Evolutionary conservation across 192 early-diverging fungal genomes (phyloP).

Genomic region (Gonapodya sp.): DNA sequence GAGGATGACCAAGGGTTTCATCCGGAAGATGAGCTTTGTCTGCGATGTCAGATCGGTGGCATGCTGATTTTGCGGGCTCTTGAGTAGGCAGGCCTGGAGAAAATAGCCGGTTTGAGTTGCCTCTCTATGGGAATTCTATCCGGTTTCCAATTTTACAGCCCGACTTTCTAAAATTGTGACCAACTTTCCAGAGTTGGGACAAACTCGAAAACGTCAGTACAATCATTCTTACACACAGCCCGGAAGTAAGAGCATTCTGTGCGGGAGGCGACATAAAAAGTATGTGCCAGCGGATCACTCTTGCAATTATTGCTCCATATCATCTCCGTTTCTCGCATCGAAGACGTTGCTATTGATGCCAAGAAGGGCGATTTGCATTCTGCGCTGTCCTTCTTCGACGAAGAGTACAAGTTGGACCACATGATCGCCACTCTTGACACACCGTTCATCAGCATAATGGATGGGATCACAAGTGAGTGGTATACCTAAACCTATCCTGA

Average conservation of each 20-base stretch:
- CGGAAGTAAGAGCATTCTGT: neutral
- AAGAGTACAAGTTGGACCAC: slow-evolving; percentile 90
- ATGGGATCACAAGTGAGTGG: slow-evolving; percentile 69
- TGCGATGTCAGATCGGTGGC: no score
- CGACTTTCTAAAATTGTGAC: no score
- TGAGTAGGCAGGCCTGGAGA: no score
- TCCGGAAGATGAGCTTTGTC: no score
- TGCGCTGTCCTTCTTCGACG: slow-evolving; percentile 74
- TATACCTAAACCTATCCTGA: slow-evolving; percentile 3
- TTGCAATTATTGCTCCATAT: neutral
- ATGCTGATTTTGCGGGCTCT: no score
- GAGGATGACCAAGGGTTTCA: no score
- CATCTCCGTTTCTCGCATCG: neutral
- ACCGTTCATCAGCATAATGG: slow-evolving; percentile 78
- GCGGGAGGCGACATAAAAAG: slow-evolving; percentile 8
- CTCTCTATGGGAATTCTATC: no score
- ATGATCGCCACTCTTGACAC: slow-evolving; percentile 77
- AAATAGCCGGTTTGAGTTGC: no score
- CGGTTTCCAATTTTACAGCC: no score
- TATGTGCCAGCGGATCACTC: neutral
- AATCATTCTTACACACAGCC: neutral
- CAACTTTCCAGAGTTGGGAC: neutral
- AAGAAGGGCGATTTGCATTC: neutral
- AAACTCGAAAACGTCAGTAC: neutral
- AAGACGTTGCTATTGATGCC: neutral